Evolutionary conservation across 352 stramenopile species (phyloP), one percentile per base, ranked within the genome.

Genomic region (Phytophthora idaei): DNA sequence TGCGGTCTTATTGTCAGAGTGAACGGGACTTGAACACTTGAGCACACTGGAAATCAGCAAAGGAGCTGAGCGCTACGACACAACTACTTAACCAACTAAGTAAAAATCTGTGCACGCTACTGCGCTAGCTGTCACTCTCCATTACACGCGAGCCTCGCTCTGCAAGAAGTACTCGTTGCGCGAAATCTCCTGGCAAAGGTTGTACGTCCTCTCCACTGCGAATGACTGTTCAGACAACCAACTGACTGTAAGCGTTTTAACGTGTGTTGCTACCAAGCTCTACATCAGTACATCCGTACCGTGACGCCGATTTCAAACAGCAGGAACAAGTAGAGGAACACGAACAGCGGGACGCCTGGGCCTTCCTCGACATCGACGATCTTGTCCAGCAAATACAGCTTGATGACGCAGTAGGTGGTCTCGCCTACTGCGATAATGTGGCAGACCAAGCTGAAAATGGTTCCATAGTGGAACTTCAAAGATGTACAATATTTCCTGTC

Each of bases 171-270:
- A 86, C 14, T 85, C 83, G 67, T 93, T 90, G 32, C 84, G 80
- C n/a, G 73, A 64, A 57, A 93, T 76, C 73, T 93, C 84, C n/a
- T 80, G 76, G 58, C 81, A 81, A n/a, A 93, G 67, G 28, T 82
- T 85, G 62, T 81, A 65, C 41, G 67, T 74, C 29, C 79, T 71
- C 69, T 82, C 73, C 50, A 90, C 84, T 32, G 68, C 67, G 39
- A 87, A 87, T 3, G 67, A 72, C 80, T 93, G 47, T 12, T 36
- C 48, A 42, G 3, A 44, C 6, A 27, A 36, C 32, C 8, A 58
- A 57, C 21, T 45, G 46, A 48, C 48, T 25, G 66, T 65, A 29
- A 53, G 17, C 17, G 6, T 32, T 21, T 27, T 37, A 29, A 29
- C 11, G 4, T 34, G 2, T 28, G 8, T 47, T 28, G 10, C 31